Evolutionary conservation across 1,284 basidiomycete genomes (phyloP).

Genomic region (Ganoderma multipileum): DNA sequence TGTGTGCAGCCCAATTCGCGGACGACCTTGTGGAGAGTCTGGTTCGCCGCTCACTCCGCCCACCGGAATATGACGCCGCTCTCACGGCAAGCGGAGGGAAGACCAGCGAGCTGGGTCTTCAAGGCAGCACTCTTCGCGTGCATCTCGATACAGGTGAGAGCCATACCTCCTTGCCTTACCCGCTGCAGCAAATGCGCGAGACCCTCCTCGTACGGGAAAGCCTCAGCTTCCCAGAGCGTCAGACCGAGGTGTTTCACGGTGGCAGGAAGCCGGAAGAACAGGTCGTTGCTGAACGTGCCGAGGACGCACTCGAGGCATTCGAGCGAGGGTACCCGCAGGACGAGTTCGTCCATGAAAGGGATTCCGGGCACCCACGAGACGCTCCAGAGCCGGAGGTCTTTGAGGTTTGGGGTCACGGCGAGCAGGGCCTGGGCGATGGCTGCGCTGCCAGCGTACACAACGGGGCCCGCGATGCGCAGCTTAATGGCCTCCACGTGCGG

Average conservation of each 20-base stretch:
- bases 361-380: not conserved
- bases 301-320: not conserved
- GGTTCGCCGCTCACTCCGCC: not conserved
- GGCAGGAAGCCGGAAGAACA: not conserved
- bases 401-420: not conserved
- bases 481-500: not conserved
- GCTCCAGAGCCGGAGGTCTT: not conserved
- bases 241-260: not conserved
- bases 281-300: not conserved
- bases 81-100: not conserved
- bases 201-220: not conserved
- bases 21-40: too few species aligned
- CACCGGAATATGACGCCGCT: not conserved
- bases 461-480: not conserved
- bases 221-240: not conserved
- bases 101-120: not conserved
- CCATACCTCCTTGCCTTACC: not conserved
- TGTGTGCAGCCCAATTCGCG: too few species aligned
- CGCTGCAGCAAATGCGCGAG: not conserved
- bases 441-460: not conserved
- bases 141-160: not conserved
- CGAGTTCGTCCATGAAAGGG: constrained; percentile 1
- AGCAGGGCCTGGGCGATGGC: not conserved
- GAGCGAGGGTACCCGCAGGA: not conserved
- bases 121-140: not conserved